phyloP scores from a whole-genome alignment of 805 yeast genomes.

The Pichia scutulata region DNA sequence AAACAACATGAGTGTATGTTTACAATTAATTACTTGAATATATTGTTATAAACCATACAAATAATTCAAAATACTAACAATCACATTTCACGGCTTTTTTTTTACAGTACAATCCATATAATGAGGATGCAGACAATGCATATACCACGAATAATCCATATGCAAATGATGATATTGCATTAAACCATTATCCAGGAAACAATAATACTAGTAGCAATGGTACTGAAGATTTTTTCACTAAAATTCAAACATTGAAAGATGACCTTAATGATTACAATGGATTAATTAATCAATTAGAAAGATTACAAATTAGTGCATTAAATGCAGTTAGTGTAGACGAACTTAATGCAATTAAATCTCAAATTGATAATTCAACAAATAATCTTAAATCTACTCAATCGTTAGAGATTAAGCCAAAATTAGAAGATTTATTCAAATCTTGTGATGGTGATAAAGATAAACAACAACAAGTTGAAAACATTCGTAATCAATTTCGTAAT shows the following conservation, averaged over 20 bases:
- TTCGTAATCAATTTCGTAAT: conserved; percentile 76
- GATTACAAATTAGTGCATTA: conserved; percentile 60
- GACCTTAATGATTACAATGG: conserved; percentile 64
- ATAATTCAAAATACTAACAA: not conserved
- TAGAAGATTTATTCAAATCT: conserved; percentile 67
- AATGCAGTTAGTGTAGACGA: conserved; percentile 67
- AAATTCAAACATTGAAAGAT: conserved; percentile 59
- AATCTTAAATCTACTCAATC: conserved; percentile 76
- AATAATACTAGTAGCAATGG: not conserved
- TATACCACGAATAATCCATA: conserved; percentile 3
- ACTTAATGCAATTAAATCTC: conserved; percentile 60
- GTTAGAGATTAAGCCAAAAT: conserved; percentile 57
- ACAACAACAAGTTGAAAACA: conserved; percentile 83
- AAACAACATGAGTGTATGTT: not conserved
- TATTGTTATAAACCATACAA: not conserved
- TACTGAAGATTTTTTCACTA: conserved; percentile 50
- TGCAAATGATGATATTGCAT: conserved; percentile 12
- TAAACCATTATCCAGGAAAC: not conserved
- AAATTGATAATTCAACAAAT: conserved; percentile 66
- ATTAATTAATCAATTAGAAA: conserved; percentile 60
- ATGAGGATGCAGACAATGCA: conserved; percentile 14
- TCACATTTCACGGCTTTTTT: not conserved
- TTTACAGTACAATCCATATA: conserved; percentile 20
- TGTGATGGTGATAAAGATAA: conserved; percentile 71
- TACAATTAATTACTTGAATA: not conserved